Evolutionary conservation across 768 basidiomycete species (phyloP).

Genomic region (Hydnomerulius pinastri): DNA sequence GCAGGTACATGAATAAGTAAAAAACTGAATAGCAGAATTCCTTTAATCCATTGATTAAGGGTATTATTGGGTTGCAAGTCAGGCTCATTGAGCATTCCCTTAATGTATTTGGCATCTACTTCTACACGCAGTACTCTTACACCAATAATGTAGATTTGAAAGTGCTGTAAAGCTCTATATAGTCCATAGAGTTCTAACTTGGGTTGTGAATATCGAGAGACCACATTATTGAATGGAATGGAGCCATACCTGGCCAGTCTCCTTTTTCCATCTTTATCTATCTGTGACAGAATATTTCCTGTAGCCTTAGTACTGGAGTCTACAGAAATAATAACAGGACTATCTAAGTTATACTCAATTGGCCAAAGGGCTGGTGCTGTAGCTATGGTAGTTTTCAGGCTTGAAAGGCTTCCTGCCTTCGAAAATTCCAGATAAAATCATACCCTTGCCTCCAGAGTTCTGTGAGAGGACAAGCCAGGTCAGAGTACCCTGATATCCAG

Average conservation of each 20-base stretch:
- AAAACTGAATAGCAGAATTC: conserved; percentile 41
- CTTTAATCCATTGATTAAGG: conserved; percentile 44
- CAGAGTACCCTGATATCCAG: conserved; percentile 33
- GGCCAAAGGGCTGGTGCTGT: conserved; percentile 30
- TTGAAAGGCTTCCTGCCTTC: conserved; percentile 29
- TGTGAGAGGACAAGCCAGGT: conserved; percentile 19
- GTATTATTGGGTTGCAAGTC: conserved; percentile 39
- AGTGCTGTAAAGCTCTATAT: conserved; percentile 32
- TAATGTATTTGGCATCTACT: conserved; percentile 43
- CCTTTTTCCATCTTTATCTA: conserved; percentile 13
- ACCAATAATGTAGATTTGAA: conserved; percentile 33
- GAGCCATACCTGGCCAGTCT: conserved; percentile 36
- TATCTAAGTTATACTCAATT: conserved; percentile 32
- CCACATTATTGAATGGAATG: conserved; percentile 30
- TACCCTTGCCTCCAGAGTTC: conserved; percentile 22
- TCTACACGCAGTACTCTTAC: conserved; percentile 35
- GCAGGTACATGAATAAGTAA: conserved; percentile 40
- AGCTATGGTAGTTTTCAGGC: conserved; percentile 29
- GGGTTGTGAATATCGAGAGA: conserved; percentile 37
- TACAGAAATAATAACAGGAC: conserved; percentile 36
- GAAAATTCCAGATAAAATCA: conserved; percentile 32
- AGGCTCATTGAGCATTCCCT: conserved; percentile 44
- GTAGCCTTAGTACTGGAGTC: conserved; percentile 39
- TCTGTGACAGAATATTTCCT: conserved; percentile 41
- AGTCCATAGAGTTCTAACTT: conserved; percentile 45